phyloP scores from a whole-genome alignment of 1,284 basidiomycete genomes.

The Ustanciosporium gigantosporum region DNA sequence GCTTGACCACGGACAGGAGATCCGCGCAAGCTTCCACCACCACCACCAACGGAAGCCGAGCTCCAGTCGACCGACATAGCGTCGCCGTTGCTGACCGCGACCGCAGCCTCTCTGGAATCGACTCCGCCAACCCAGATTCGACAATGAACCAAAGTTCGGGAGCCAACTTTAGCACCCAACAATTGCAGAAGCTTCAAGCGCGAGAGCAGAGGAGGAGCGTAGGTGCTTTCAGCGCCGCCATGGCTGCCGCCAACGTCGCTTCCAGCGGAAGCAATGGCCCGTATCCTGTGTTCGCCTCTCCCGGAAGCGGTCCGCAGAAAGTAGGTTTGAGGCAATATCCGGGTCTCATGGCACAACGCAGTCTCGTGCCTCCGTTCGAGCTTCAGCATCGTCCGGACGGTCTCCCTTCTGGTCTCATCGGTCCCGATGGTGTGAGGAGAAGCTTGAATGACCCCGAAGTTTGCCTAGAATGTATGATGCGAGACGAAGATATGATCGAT shows the following conservation, averaged over 20 bases:
- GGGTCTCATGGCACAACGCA: slow-evolving; percentile 54
- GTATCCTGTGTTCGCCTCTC: slow-evolving; percentile 49
- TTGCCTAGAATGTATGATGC: slow-evolving; percentile 97
- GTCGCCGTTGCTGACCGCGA: slow-evolving; percentile 1
- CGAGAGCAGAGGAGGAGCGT: slow-evolving; percentile 49
- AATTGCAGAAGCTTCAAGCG: slow-evolving; percentile 49
- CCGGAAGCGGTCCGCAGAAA: slow-evolving; percentile 17
- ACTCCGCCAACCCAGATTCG: background rate
- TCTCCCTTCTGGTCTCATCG: slow-evolving; percentile 48
- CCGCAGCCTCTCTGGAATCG: no score
- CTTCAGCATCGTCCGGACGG: slow-evolving; percentile 58
- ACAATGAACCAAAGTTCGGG: background rate
- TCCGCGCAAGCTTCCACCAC: background rate
- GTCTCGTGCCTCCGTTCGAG: slow-evolving; percentile 58
- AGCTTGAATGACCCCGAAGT: slow-evolving; percentile 68
- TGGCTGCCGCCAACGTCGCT: slow-evolving; percentile 40
- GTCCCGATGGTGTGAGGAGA: slow-evolving; percentile 50
- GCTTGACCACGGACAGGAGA: slow-evolving; percentile 11
- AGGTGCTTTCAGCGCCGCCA: slow-evolving; percentile 48
- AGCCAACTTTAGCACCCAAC: slow-evolving; percentile 42
- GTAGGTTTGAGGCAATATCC: slow-evolving; percentile 46
- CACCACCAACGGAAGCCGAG: slow-evolving; percentile 2
- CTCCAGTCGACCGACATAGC: slow-evolving; percentile 8
- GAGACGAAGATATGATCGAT: slow-evolving; percentile 96
- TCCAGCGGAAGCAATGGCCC: slow-evolving; percentile 52